A percentile compares a stretch with the other conserved stretches of the same genome.
These are phyloP conservation scores for Dissophora ornata DNA, from an alignment of 192 early-diverging fungal genomes.

Conservation along the genomic window DNA sequence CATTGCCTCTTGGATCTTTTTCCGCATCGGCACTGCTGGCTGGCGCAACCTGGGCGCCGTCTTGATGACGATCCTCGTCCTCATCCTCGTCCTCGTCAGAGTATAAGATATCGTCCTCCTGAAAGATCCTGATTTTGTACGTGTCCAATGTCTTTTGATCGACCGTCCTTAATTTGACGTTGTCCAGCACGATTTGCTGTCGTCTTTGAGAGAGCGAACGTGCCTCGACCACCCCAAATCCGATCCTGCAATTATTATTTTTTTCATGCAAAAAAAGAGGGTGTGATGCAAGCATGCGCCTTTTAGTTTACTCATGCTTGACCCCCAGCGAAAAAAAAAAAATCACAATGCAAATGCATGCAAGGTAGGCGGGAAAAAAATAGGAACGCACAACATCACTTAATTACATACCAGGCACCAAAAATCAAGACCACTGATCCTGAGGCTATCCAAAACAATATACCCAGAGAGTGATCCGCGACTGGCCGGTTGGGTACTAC, in stretches of 20 bases:
- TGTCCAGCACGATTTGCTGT: slow-evolving; percentile 35
- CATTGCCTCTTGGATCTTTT: too few species aligned
- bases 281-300: not conserved
- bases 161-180: slow-evolving; percentile 30
- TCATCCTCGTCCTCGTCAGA: not conserved
- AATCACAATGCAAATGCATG: not conserved
- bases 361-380: not conserved
- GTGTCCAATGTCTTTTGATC: slow-evolving; percentile 39
- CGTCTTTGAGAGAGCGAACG: slow-evolving; percentile 22
- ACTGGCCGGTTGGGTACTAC: not conserved
- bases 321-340: not conserved
- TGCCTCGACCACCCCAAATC: slow-evolving; percentile 47
- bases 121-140: slow-evolving; percentile 34
- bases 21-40: too few species aligned
- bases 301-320: not conserved
- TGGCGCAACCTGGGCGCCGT: too few species aligned
- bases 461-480: slow-evolving; percentile 27
- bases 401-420: slow-evolving; percentile 35
- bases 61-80: too few species aligned
- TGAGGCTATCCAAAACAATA: slow-evolving; percentile 42
- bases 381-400: not conserved
- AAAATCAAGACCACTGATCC: slow-evolving; percentile 41
- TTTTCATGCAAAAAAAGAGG: not conserved
- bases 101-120: slow-evolving; percentile 35
- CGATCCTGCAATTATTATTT: slow-evolving; percentile 21